Base-by-base conservation (phyloP, 768 basidiomycete species). In the Boletus fagicola region DNA sequence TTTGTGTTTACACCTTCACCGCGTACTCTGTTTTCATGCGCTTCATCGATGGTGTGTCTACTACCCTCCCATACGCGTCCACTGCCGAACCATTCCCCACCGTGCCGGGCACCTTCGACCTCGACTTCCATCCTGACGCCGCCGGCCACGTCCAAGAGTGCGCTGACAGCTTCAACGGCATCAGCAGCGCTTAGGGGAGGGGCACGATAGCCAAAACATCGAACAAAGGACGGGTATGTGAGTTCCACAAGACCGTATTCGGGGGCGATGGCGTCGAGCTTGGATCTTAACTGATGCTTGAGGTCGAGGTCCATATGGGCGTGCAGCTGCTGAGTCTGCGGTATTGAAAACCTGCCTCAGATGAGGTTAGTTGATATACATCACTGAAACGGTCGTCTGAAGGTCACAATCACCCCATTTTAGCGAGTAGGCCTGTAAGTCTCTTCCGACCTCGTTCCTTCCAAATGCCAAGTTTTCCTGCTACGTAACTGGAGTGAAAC, bases 281-380 rank as follows among this genome's bases (percentile, higher is more conserved):
- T 94, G 50, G 83, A 78, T 35, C 88, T 82, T 13, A 99, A 79
- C 16, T 82, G 78, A 47, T 83, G 81, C 73, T 97, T 98, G 59
- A 98, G 82, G 66, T 94, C 91, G 76, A 92, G 89, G 69, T 97
- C 94, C 97, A 99, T 99, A 68, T 98, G 94, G 0, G 88, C 75
- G 67, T 93, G 96, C 3, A 90, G 81, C 65, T 99, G 95, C 63
- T 97, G 94, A 16, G 94, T 95, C 72, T 99, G 95, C 2, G 83
- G 81, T 63, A 98, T 83, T 3, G 96, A 98, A 71, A 98, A 96
- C 3, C 96, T 98, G 58, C 5, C 62, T 56, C 67, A 35, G n/a
- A 53, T 48, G 51, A 56, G 57, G 50, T 65, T 44, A 64, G 49
- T 49, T 22, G 30, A 33, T 11, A 48, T 31, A 18, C 22, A 36